These are phyloP conservation scores for Omphalotus guepiniiformis DNA, from an alignment of 768 basidiomycete genomes.

Conservation along the genomic window DNA sequence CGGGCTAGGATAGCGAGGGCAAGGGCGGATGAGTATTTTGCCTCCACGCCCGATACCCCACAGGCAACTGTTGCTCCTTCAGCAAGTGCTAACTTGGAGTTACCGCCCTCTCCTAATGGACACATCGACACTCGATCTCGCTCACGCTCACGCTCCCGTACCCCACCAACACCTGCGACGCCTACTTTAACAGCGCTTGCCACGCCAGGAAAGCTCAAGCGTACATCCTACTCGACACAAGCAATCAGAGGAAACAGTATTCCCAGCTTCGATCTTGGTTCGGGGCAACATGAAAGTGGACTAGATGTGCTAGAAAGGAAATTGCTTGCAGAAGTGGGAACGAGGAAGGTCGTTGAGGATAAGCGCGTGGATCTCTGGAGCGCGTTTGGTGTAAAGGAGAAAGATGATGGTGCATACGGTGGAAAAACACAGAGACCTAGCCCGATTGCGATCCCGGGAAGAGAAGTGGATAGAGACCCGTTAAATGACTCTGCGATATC, in stretches of 20 bases:
- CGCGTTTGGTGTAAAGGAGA: conserved; percentile 18
- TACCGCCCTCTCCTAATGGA: neutral
- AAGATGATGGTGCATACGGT: conserved; percentile 13
- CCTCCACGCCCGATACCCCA: neutral
- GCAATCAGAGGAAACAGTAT: conserved; percentile 17
- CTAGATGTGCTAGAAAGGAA: conserved; percentile 71
- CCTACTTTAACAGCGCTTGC: conserved; percentile 45
- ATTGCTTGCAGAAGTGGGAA: conserved; percentile 70
- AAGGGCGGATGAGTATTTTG: conserved; percentile 10
- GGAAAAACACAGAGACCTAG: conserved; percentile 14
- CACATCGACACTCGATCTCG: neutral
- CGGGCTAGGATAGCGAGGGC: conserved; percentile 20
- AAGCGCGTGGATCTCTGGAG: conserved; percentile 28
- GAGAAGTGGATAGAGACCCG: conserved; percentile 27
- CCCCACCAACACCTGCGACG: conserved; percentile 44
- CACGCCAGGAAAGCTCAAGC: conserved; percentile 25
- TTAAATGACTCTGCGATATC: conserved; percentile 52
- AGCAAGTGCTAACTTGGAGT: neutral
- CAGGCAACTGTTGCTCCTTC: neutral
- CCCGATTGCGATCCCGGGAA: conserved; percentile 32
- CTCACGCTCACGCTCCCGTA: neutral
- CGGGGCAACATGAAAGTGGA: conserved; percentile 41
- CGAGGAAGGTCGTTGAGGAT: conserved; percentile 40
- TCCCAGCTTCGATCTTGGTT: neutral
- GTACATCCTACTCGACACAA: conserved; percentile 14